Evolutionary conservation across 495 filamentous ascomycete species (phyloP).

Genomic region (Hyaloscypha finlandica): DNA sequence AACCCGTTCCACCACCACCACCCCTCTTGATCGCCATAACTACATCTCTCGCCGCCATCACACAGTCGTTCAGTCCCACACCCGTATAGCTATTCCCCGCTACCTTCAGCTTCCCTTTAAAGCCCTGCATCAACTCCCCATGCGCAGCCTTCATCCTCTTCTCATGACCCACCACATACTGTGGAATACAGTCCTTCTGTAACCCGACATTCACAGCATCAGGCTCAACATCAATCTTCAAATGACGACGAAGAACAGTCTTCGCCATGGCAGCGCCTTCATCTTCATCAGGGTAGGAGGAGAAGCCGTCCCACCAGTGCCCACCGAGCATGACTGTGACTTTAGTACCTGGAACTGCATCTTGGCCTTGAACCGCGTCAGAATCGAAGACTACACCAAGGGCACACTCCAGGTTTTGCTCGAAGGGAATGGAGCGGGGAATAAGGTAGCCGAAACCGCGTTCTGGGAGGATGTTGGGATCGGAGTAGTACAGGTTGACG

Average conservation of each 20-base stretch:
- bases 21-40: conserved; percentile 20
- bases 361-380: conserved; percentile 55
- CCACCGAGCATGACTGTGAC: conserved; percentile 95
- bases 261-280: conserved; percentile 68
- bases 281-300: conserved; percentile 54
- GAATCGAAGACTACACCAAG: conserved; percentile 94
- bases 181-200: conserved; percentile 82
- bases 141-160: conserved; percentile 61
- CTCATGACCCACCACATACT: conserved; percentile 80
- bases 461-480: conserved; percentile 61
- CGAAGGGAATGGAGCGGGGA: conserved; percentile 64
- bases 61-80: conserved; percentile 35
- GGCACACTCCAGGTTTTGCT: conserved; percentile 78
- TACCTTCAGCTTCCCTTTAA: conserved; percentile 65
- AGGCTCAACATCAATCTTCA: conserved; percentile 63
- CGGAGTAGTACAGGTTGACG: conserved; percentile 83
- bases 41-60: conserved; percentile 27
- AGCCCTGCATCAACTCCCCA: conserved; percentile 54
- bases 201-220: conserved; percentile 58
- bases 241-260: conserved; percentile 67
- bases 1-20: conserved; percentile 17
- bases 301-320: conserved; percentile 78
- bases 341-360: conserved; percentile 62
- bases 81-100: conserved; percentile 75
- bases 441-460: conserved; percentile 91